Percentiles rank a stretch among this genome's conserved stretches.
Evolutionary conservation across 352 stramenopile genomes (phyloP).

Genomic region (Bremia lactucae): DNA sequence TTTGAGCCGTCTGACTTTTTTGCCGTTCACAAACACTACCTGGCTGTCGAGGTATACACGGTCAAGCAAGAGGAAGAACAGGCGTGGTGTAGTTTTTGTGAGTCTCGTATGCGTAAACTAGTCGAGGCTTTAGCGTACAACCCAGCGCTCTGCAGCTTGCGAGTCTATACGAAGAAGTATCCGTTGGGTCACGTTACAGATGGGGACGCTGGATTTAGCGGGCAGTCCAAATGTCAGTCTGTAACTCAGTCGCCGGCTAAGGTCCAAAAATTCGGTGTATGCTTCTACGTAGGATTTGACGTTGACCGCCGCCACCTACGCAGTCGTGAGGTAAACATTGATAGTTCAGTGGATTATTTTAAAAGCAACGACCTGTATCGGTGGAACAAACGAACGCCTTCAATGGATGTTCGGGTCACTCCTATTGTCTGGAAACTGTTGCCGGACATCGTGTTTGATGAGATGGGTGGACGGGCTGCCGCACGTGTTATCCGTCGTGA

Average conservation of each 20-base stretch:
- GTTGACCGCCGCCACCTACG: slow-evolving; percentile 70
- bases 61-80: slow-evolving; percentile 82
- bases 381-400: slow-evolving; percentile 80
- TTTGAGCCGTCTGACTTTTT: slow-evolving; percentile 85
- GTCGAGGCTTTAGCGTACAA: slow-evolving; percentile 82
- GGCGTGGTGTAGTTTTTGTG: slow-evolving; percentile 91
- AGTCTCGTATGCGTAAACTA: slow-evolving; percentile 88
- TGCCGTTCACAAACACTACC: slow-evolving; percentile 81
- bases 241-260: slow-evolving; percentile 8
- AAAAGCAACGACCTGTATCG: slow-evolving; percentile 84
- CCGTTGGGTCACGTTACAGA: slow-evolving; percentile 48
- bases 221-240: slow-evolving; percentile 10
- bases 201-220: slow-evolving; percentile 8
- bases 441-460: slow-evolving; percentile 77
- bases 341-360: slow-evolving; percentile 82
- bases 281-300: slow-evolving; percentile 83
- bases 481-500: slow-evolving; percentile 57
- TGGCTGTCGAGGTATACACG: slow-evolving; percentile 88
- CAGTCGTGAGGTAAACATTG: slow-evolving; percentile 72
- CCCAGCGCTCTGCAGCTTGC: slow-evolving; percentile 62
- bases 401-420: slow-evolving; percentile 84
- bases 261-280: slow-evolving; percentile 56
- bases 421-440: slow-evolving; percentile 78
- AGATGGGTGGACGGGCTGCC: slow-evolving; percentile 58
- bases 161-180: slow-evolving; percentile 83